Conservation (phyloP, 2,329 filamentous ascomycete genomes). For the Westerdykella aurantiaca region DNA sequence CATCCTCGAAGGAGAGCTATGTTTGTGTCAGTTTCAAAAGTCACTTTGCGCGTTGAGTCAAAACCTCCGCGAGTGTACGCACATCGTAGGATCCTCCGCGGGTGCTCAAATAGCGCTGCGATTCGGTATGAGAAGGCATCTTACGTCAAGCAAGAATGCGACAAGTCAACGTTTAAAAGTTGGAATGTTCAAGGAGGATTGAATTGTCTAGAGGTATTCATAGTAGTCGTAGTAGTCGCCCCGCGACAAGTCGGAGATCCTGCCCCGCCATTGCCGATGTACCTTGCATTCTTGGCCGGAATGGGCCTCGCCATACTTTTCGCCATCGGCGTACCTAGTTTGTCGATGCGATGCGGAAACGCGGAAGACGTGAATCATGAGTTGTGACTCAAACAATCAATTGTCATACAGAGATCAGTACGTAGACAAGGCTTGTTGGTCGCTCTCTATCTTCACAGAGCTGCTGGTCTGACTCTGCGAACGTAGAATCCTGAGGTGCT, state of each 20-base stretch:
- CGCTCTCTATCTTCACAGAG: no score
- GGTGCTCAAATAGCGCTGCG: slow-evolving; percentile 58
- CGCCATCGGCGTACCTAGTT: background rate
- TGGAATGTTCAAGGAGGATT: background rate
- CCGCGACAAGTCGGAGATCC: background rate
- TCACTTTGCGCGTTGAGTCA: background rate
- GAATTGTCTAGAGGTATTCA: background rate
- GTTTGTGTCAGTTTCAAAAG: background rate
- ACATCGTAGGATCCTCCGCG: slow-evolving; percentile 59
- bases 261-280: background rate
- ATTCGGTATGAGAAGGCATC: slow-evolving; percentile 47
- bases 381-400: no score
- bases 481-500: no score
- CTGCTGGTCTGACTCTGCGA: no score
- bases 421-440: no score
- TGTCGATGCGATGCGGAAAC: no score
- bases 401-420: no score
- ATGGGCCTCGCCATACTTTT: background rate
- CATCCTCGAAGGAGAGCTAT: slow-evolving; percentile 83
- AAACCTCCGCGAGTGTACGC: slow-evolving; percentile 19
- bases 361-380: no score
- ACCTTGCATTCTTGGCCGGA: background rate
- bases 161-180: no score
- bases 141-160: background rate
- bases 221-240: background rate